phyloP scores from a whole-genome alignment of 768 basidiomycete species.

The Phaeotremella fagi region DNA sequence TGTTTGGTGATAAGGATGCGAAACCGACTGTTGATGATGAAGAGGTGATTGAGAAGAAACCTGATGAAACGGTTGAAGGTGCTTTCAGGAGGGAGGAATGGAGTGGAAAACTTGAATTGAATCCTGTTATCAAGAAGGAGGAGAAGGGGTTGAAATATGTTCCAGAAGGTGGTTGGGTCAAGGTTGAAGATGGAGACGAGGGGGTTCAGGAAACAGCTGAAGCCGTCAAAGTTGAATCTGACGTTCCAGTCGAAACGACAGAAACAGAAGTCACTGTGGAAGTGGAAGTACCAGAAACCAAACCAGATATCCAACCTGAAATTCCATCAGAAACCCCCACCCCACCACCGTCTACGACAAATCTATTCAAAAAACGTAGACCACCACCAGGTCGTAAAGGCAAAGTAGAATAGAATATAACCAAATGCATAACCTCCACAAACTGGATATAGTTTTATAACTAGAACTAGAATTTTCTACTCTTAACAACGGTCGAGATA shows the following conservation, averaged over 20 bases:
- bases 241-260: background rate
- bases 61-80: conserved; percentile 5
- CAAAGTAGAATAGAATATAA: background rate
- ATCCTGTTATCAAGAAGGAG: background rate
- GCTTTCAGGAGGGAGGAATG: conserved; percentile 10
- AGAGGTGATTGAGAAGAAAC: conserved; percentile 10
- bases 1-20: conserved; percentile 19
- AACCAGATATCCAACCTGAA: background rate
- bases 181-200: too few relatives aligned
- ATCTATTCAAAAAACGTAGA: conserved; percentile 50
- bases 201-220: background rate
- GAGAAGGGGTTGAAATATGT: conserved; percentile 9
- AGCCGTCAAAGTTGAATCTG: background rate
- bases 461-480: conserved; percentile 57
- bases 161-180: conserved; percentile 7
- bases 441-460: background rate
- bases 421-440: background rate
- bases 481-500: conserved; percentile 85
- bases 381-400: conserved; percentile 24
- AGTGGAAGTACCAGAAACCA: background rate
- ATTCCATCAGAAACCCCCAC: too few relatives aligned
- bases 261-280: background rate
- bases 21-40: too few relatives aligned
- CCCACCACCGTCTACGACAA: conserved; percentile 9
- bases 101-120: conserved; percentile 10